Evolutionary conservation across 2,329 filamentous ascomycete species (phyloP).

Genomic region (Cordyceps militaris): DNA sequence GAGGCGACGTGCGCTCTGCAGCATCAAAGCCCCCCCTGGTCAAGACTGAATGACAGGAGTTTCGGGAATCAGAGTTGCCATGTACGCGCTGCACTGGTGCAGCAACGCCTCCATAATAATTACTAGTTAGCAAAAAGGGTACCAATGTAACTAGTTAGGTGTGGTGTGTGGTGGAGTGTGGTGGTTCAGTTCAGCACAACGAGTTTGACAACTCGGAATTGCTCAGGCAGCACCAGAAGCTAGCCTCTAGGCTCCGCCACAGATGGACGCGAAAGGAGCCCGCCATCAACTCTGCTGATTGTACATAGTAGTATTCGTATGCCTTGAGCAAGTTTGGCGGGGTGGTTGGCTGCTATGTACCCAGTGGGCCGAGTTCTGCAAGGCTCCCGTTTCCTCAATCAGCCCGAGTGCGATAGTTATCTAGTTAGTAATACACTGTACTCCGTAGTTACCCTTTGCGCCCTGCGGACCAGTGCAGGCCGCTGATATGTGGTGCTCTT

Average conservation of each 20-base stretch:
- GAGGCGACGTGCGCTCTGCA: constrained; percentile 2
- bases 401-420: too few relatives aligned
- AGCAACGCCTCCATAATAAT: not conserved
- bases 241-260: constrained; percentile 3
- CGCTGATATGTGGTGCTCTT: not conserved
- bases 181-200: constrained; percentile 4
- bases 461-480: not conserved
- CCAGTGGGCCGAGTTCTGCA: not conserved
- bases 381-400: too few relatives aligned
- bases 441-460: too few relatives aligned
- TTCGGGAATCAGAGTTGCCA: not conserved
- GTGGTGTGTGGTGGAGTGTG: not conserved
- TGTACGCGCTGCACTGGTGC: not conserved
- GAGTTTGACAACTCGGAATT: not conserved
- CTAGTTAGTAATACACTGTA: too few relatives aligned
- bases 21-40: not conserved
- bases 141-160: not conserved
- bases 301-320: not conserved
- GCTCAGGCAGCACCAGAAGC: not conserved
- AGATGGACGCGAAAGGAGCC: not conserved
- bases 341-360: not conserved
- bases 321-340: not conserved
- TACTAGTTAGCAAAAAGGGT: not conserved
- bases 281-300: not conserved
- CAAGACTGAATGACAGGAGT: not conserved